Percentiles rank a stretch among this genome's conserved stretches.
phyloP scores from a whole-genome alignment of 2,329 filamentous ascomycete species.

The Drechslerella dactyloides region DNA sequence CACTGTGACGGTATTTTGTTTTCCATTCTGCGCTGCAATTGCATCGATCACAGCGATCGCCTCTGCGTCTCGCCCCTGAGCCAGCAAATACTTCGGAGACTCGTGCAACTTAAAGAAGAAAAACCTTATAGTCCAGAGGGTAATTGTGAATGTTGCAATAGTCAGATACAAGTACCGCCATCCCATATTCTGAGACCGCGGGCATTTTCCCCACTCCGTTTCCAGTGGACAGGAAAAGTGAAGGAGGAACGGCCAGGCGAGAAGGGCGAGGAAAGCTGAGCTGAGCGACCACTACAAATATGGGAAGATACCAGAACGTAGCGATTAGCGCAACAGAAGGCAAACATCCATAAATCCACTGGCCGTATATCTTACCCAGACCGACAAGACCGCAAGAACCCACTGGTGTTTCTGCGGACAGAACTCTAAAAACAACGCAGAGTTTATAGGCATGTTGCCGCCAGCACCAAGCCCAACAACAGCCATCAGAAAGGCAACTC shows the following conservation, averaged over 20 bases:
- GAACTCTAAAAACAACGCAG: constrained; percentile 70
- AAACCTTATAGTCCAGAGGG: constrained; percentile 61
- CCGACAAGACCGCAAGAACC: constrained; percentile 64
- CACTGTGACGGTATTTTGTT: constrained; percentile 34
- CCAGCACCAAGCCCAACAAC: constrained; percentile 76
- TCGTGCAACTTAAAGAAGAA: constrained; percentile 62
- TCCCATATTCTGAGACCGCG: constrained; percentile 61
- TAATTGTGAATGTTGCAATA: constrained; percentile 60
- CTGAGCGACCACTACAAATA: constrained; percentile 80
- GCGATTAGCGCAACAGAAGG: background rate
- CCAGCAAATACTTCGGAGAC: constrained; percentile 62
- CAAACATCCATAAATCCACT: background rate
- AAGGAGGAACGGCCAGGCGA: constrained; percentile 62
- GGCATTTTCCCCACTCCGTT: constrained; percentile 57
- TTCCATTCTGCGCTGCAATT: constrained; percentile 57
- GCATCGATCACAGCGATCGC: constrained; percentile 62
- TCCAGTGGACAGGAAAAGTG: constrained; percentile 59
- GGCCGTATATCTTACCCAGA: constrained; percentile 34
- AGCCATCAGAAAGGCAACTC: constrained; percentile 71
- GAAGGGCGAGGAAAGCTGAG: constrained; percentile 73
- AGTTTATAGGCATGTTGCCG: constrained; percentile 62
- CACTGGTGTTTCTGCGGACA: constrained; percentile 66
- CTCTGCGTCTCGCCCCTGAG: constrained; percentile 61
- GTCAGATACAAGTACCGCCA: constrained; percentile 63
- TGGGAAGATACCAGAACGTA: constrained; percentile 56